Evolutionary conservation across 176 grass and related monocot genomes (phyloP).

Genomic region (Puya raimondii): DNA sequence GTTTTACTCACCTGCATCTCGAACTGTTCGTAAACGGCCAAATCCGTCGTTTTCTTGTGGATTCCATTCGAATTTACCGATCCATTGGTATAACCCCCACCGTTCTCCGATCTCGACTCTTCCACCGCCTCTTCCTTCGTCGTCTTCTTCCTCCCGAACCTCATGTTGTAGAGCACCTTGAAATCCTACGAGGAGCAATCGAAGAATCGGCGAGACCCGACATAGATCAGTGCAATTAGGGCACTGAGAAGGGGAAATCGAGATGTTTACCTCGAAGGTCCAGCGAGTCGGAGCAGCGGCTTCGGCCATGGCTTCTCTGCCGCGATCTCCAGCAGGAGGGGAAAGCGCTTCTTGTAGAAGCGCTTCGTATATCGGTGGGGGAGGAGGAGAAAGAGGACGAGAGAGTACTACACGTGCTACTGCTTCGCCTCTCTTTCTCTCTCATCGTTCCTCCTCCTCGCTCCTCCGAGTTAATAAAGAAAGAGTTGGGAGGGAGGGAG

Average conservation of each 20-base stretch:
- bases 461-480: too few relatives aligned
- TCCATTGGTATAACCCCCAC: conserved; percentile 5
- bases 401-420: too few relatives aligned
- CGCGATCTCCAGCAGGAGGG: not conserved
- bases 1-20: conserved; percentile 36
- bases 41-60: conserved; percentile 13
- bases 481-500: too few relatives aligned
- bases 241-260: not conserved
- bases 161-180: conserved; percentile 42
- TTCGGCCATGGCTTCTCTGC: conserved; percentile 28
- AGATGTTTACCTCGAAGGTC: conserved; percentile 50
- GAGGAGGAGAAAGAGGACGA: too few relatives aligned
- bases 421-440: too few relatives aligned
- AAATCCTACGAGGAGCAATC: conserved; percentile 35
- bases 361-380: too few relatives aligned
- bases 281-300: conserved; percentile 40
- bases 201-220: conserved; percentile 1
- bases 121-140: conserved; percentile 7
- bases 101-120: not conserved
- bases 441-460: too few relatives aligned
- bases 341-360: not conserved
- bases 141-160: conserved; percentile 42
- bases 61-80: conserved; percentile 13
- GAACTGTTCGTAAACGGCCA: conserved; percentile 55
- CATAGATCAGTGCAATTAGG: not conserved